These are phyloP conservation scores for Apophysomyces sp. DNA, from an alignment of 371 early-diverging fungal species.

Conservation along the genomic window DNA sequence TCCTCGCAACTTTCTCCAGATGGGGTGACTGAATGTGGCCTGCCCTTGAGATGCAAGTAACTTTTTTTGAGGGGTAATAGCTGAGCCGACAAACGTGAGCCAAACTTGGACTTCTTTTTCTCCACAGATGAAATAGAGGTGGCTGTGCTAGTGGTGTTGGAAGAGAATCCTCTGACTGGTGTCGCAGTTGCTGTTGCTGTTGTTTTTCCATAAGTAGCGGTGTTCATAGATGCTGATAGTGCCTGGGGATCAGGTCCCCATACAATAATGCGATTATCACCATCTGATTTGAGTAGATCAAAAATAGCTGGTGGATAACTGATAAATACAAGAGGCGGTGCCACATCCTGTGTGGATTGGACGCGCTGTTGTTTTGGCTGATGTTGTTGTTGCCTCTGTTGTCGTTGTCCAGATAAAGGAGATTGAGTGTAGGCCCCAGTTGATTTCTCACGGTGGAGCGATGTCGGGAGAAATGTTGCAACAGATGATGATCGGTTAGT, in stretches of 20 bases:
- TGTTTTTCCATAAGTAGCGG: not conserved
- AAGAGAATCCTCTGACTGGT: conserved; percentile 9
- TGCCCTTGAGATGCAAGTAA: not conserved
- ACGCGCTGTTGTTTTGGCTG: not conserved
- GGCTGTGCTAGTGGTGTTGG: conserved; percentile 12
- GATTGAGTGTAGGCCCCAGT: conserved; percentile 10
- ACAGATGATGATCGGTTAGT: conserved; percentile 14
- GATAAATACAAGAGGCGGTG: conserved; percentile 39
- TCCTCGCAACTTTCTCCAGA: not conserved
- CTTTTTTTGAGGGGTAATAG: conserved; percentile 5
- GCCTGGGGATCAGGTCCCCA: conserved; percentile 42
- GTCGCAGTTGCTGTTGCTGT: conserved; percentile 2
- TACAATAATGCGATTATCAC: conserved; percentile 50
- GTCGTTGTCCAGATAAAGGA: not conserved
- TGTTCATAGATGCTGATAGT: not conserved
- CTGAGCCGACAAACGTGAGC: not conserved
- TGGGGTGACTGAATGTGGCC: not conserved
- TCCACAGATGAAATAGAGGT: not conserved
- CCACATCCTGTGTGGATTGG: not conserved
- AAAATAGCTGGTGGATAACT: conserved; percentile 50
- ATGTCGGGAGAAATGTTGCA: conserved; percentile 14
- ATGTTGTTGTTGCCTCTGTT: not conserved
- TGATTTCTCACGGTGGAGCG: not conserved
- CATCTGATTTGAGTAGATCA: conserved; percentile 52
- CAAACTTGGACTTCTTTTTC: not conserved